Base-by-base conservation (phyloP, 371 early-diverging fungal genomes). In the Mortierella sp. region DNA sequence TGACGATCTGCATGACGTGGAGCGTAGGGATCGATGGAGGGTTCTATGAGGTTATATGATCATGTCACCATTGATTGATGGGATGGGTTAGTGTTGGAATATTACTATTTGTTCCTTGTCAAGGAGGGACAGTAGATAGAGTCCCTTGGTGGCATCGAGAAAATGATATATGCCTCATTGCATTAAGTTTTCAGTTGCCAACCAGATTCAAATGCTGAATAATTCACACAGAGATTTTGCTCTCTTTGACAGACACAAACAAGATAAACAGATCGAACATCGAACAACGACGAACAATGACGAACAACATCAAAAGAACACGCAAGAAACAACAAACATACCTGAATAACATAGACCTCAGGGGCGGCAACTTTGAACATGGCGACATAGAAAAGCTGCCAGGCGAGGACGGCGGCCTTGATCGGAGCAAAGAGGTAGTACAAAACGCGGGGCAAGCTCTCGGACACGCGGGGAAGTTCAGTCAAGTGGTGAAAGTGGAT, bases 1-100 rank as follows among this genome's bases (percentile, higher is more conserved):
- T 89, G 38, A 96, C 89, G 5, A 93, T 44, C 51, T 94, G 95
- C 48, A 92, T 96, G 71, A 98, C 90, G 6, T 93, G 70, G 51
- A 99, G 90, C 3, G 98, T 97, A 2, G 99, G 99, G 68, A 99
- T 95, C 2, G 98, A 94, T 1, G 99, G 99, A 46, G 98, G 99
- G 83, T 97, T 99, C 98, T 98, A 90, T 27, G 77, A 58, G 44
- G 5, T 71, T 14, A 12, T 24, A 51, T 71, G 24, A 68, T 68
- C 68, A 68, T 63, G 35, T 41, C 38, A 10, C 38, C 21, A 18
- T 18, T 5, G 24, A 56, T 16, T 10, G 56, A 27, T n/a, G 6
- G 7, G 21, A 35, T 38, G 6, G 24, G 68, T 68, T 41, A 38
- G 41, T 68, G 3, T 29, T 41, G 70, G 70, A 70, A 43, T 70